These are phyloP conservation scores for Apophysomyces sp. DNA, from an alignment of 371 early-diverging fungal genomes.

Conservation along the genomic window DNA sequence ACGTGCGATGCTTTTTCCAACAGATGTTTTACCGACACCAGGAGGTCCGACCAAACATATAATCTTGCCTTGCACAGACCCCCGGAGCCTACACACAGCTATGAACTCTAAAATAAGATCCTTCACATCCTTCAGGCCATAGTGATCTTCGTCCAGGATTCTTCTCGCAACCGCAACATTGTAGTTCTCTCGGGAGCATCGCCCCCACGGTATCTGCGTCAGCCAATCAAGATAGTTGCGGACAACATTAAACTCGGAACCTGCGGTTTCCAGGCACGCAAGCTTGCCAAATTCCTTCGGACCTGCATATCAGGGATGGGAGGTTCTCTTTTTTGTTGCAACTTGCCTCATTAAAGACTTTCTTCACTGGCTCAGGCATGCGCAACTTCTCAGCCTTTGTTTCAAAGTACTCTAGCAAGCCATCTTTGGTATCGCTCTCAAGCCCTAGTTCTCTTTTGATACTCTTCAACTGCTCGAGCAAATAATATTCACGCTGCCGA, in stretches of 20 bases:
- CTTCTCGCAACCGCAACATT: slow-evolving; percentile 73
- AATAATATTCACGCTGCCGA: slow-evolving; percentile 91
- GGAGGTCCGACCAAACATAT: slow-evolving; percentile 95
- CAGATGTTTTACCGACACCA: slow-evolving; percentile 95
- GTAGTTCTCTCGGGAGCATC: slow-evolving; percentile 81
- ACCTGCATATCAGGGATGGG: neutral
- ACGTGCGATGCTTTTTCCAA: slow-evolving; percentile 93
- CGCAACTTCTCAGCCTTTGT: slow-evolving; percentile 70
- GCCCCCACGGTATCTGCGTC: slow-evolving; percentile 94
- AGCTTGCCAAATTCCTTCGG: slow-evolving; percentile 81
- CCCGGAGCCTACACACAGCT: slow-evolving; percentile 90
- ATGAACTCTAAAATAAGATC: slow-evolving; percentile 96
- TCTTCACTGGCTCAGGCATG: slow-evolving; percentile 87
- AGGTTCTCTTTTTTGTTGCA: neutral
- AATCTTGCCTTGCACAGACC: slow-evolving; percentile 95
- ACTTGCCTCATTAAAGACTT: slow-evolving; percentile 89
- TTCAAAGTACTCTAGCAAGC: slow-evolving; percentile 85
- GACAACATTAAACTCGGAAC: slow-evolving; percentile 93
- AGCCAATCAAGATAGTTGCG: slow-evolving; percentile 96
- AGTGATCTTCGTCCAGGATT: slow-evolving; percentile 94
- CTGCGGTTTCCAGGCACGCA: slow-evolving; percentile 85
- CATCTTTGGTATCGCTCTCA: slow-evolving; percentile 94
- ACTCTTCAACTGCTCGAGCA: slow-evolving; percentile 96
- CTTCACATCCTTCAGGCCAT: slow-evolving; percentile 95
- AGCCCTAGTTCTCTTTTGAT: slow-evolving; percentile 96